These are phyloP conservation scores for Ilyonectria destructans DNA, from an alignment of 2,329 filamentous ascomycete genomes.

Conservation along the genomic window DNA sequence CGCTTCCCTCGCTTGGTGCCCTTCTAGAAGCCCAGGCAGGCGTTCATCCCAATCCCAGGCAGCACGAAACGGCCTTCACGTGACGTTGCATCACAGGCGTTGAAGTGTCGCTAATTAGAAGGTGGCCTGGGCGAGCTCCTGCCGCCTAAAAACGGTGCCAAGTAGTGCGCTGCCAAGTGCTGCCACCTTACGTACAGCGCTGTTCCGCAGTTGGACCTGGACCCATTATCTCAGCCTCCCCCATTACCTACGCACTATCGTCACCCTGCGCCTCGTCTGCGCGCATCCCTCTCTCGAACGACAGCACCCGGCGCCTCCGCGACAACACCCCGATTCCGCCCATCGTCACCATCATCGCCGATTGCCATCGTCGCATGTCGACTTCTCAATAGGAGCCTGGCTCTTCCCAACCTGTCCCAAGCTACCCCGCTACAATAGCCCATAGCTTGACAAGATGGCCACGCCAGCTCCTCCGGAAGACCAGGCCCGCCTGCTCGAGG, in stretches of 20 bases:
- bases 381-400: slow-evolving; percentile 47
- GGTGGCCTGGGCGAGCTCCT: slow-evolving; percentile 37
- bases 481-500: slow-evolving; percentile 94
- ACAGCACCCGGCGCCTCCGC: slow-evolving; percentile 40
- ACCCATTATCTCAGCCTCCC: slow-evolving; percentile 52
- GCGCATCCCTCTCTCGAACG: slow-evolving; percentile 44
- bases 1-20: not conserved
- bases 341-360: slow-evolving; percentile 36
- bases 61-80: slow-evolving; percentile 34
- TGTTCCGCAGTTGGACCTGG: slow-evolving; percentile 40
- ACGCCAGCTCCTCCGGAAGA: slow-evolving; percentile 80
- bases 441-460: slow-evolving; percentile 57
- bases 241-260: slow-evolving; percentile 42
- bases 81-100: slow-evolving; percentile 30
- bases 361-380: slow-evolving; percentile 42
- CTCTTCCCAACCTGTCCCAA: slow-evolving; percentile 43
- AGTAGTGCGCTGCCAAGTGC: slow-evolving; percentile 29
- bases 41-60: slow-evolving; percentile 14
- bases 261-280: slow-evolving; percentile 48
- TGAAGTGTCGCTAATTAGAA: slow-evolving; percentile 15
- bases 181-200: slow-evolving; percentile 30
- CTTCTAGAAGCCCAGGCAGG: slow-evolving; percentile 5
- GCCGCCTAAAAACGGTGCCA: slow-evolving; percentile 36
- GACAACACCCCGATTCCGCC: slow-evolving; percentile 30
- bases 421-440: slow-evolving; percentile 50